Conservation (phyloP, 1,139 yeast genomes). For the Yamadazyma mexicana region DNA sequence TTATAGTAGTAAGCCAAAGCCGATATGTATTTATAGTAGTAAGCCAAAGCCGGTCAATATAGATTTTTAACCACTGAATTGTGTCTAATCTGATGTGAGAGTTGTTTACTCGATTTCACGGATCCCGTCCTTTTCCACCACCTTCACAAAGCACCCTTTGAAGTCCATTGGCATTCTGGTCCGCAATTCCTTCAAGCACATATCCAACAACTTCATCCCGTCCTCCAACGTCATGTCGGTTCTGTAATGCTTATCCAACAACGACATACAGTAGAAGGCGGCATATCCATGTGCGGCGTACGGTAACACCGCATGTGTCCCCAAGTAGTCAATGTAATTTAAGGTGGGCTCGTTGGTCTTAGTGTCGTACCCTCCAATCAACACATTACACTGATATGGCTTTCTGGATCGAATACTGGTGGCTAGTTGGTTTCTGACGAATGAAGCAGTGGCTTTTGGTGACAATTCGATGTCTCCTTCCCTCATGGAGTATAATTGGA, state of each 20-base stretch:
- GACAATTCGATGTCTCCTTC: slow-evolving; percentile 76
- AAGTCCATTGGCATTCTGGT: slow-evolving; percentile 94
- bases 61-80: too few relatives aligned
- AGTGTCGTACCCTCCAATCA: slow-evolving; percentile 81
- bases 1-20: too few relatives aligned
- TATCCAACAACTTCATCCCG: slow-evolving; percentile 71
- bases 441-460: slow-evolving; percentile 84
- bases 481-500: slow-evolving; percentile 84
- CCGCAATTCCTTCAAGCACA: slow-evolving; percentile 77
- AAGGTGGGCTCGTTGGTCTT: slow-evolving; percentile 64
- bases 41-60: too few relatives aligned
- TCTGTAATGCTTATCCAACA: slow-evolving; percentile 88
- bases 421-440: slow-evolving; percentile 86
- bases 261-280: slow-evolving; percentile 86
- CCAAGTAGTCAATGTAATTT: slow-evolving; percentile 92
- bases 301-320: slow-evolving; percentile 87
- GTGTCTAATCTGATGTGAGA: too few relatives aligned
- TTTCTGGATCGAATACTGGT: slow-evolving; percentile 81
- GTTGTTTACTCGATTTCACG: slow-evolving; percentile 5
- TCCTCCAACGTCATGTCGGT: slow-evolving; percentile 75
- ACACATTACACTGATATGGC: slow-evolving; percentile 91
- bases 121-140: slow-evolving; percentile 73
- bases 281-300: slow-evolving; percentile 88
- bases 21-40: background rate
- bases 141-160: slow-evolving; percentile 82